A percentile compares a stretch with the other conserved stretches of the same genome.
Evolutionary conservation across 2,329 filamentous ascomycete genomes (phyloP).

Genomic region (Diplodia corticola): DNA sequence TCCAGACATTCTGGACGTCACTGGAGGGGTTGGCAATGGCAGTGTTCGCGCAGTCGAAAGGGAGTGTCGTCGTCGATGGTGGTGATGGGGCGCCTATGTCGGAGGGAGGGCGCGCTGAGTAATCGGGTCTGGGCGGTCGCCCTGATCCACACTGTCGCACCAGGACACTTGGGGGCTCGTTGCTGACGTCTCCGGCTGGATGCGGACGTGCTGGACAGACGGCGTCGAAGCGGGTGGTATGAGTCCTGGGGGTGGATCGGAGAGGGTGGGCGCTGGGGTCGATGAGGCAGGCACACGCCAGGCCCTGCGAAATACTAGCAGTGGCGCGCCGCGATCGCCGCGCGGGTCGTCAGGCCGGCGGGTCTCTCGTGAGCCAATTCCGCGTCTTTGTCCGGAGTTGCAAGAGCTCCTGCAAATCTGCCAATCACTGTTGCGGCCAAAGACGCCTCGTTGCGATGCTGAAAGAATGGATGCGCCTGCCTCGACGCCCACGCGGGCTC

Average conservation of each 20-base stretch:
- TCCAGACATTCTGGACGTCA: constrained; percentile 65
- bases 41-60: constrained; percentile 8
- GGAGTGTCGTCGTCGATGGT: constrained; percentile 16
- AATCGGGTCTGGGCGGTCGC: constrained; percentile 18
- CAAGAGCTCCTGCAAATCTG: constrained; percentile 6
- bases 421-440: constrained; percentile 13
- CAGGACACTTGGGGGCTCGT: background rate
- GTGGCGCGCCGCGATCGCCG: constrained; percentile 16
- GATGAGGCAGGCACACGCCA: constrained; percentile 1
- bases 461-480: background rate
- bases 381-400: constrained; percentile 5
- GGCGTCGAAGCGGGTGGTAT: constrained; percentile 1
- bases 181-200: background rate
- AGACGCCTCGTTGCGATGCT: background rate
- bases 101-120: constrained; percentile 20
- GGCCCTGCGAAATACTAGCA: background rate
- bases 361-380: constrained; percentile 18
- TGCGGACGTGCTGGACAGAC: background rate
- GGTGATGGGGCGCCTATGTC: constrained; percentile 9
- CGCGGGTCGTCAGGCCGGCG: constrained; percentile 1
- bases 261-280: background rate
- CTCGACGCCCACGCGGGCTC: background rate
- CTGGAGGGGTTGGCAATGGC: background rate
- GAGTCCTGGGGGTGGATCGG: background rate
- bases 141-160: background rate